Evolutionary conservation across 1,284 basidiomycete species (phyloP), one percentile per base, ranked within the genome.

Genomic region (Fomitopsis betulina): DNA sequence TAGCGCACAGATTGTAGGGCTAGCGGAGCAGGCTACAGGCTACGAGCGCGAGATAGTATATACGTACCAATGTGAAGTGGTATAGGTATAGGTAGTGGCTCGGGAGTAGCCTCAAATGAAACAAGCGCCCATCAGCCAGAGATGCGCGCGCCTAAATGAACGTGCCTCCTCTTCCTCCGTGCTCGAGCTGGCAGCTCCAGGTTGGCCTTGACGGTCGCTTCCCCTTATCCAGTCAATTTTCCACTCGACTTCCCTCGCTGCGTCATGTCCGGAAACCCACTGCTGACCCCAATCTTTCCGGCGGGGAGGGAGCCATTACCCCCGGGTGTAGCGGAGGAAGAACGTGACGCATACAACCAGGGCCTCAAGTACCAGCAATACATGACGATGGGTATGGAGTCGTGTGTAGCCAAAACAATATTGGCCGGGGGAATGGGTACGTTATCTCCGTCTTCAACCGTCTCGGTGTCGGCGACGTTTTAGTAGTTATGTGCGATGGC

Each of bases 361-460:
- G 82, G 85, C 63, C 81, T 87, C 70, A 89, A 89, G 71, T 94
- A 87, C 77, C 84, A 91, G 69, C 76, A 82, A 64, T 87, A 81
- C 70, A 87, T 90, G 73, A 69, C 74, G 2, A 75, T 78, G 69
- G 88, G 82, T 45, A 89, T 90, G 85, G 92, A 95, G 72, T 93
- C 89, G 17, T 98, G 95, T 74, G 82, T 84, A 2, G 81, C 84
- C 55, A 98, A 97, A 76, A 87, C 89, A 4, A 80, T 80, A 37
- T 74, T 96, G 54, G 88, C 93, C 10, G 94, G 92, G 49, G 86
- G 79, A 55, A 85, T 83, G 68, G 93, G 93, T 94, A 68, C 68
- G 87, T 80, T 27, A 32, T 35, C n/a, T 33, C 54, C 38, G 21
- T 25, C 15, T 9, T 17, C 13, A 9, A 13, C 8, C 8, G 15